Base-by-base conservation (phyloP, 23 red algal genomes). In the Gracilaria vermiculophylla region DNA sequence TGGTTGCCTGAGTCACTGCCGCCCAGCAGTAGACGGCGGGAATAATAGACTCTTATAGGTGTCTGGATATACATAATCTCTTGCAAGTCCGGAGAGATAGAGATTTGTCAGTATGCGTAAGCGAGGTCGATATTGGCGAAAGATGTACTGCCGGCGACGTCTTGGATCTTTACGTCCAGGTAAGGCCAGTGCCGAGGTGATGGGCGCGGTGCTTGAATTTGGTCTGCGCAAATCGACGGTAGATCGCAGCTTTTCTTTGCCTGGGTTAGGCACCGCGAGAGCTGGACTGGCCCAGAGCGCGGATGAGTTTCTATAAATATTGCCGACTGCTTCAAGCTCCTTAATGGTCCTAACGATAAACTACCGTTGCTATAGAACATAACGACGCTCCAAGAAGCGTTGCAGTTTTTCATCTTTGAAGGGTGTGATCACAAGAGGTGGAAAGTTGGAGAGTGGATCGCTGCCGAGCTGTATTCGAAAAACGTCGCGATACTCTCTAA, bases 381-480 rank as follows among this genome's bases (percentile, higher is more conserved):
- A 82, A 17, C 78, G 78, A 3, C 52, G 17, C 52, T 82, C 53
- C 1, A 25, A 1, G 12, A 53, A 62, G 16, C 6, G 2, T 17
- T 62, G 64, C 20, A 25, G 78, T 21, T 64, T 82, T 1, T 13
- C 10, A 58, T 82, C 64, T 17, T 60, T 15, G 29, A 29, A 52
- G 36, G 24, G 20, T 0, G 52, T 40, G 17, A 85, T 85, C 10
- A 20, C 41, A 0, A 85, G 19, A 2, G 60, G 61, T 20, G 15
- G 42, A 21, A 85, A 13, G 17, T 85, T 31, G 14, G 36, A 60
- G 9, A 39, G 81, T 16, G 56, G 62, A 27, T 85, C 11, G 5
- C 34, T 29, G 21, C 62, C 78, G 12, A 85, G 62, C 42, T 85
- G 70, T n/a, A 69, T 52, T 5, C 81, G 60, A 47, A 85, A 85